Conservation (phyloP, 2,329 filamentous ascomycete genomes). For the Monosporascus sp. region DNA sequence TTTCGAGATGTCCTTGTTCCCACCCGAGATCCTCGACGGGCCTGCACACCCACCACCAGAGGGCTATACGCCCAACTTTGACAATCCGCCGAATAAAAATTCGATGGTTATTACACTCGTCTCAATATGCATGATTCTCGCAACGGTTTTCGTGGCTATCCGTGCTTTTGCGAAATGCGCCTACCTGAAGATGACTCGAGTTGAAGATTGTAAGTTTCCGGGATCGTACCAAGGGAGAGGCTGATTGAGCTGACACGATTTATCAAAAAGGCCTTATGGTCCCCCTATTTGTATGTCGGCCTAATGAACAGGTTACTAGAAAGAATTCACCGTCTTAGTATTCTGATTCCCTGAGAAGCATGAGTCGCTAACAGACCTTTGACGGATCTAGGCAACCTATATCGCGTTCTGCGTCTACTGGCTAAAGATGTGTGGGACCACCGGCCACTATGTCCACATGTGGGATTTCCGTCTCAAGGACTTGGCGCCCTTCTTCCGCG, state of each 20-base stretch:
- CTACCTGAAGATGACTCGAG: constrained; percentile 3
- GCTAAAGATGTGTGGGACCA: too few species aligned
- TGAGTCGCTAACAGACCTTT: too few species aligned
- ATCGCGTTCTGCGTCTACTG: too few species aligned
- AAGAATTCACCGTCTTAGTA: too few species aligned
- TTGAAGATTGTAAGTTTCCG: constrained; percentile 17
- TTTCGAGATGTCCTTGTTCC: too few species aligned
- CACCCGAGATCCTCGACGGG: background rate
- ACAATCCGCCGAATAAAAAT: constrained; percentile 9
- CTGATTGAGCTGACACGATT: background rate
- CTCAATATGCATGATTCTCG: constrained; percentile 2
- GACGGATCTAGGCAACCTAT: too few species aligned
- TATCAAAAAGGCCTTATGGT: constrained; percentile 5
- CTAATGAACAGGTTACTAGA: too few species aligned
- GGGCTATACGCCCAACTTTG: constrained; percentile 1
- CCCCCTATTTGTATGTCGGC: constrained; percentile 1
- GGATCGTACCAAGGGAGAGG: background rate
- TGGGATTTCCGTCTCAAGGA: too few species aligned
- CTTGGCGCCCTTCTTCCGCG: too few species aligned
- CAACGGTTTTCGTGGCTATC: background rate
- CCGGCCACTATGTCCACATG: too few species aligned
- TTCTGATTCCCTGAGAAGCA: too few species aligned
- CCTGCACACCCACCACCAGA: constrained; percentile 3
- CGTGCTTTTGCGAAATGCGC: constrained; percentile 12
- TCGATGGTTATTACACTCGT: constrained; percentile 1